phyloP scores from a whole-genome alignment of 768 basidiomycete genomes.

The Pulveroboletus sp. region DNA sequence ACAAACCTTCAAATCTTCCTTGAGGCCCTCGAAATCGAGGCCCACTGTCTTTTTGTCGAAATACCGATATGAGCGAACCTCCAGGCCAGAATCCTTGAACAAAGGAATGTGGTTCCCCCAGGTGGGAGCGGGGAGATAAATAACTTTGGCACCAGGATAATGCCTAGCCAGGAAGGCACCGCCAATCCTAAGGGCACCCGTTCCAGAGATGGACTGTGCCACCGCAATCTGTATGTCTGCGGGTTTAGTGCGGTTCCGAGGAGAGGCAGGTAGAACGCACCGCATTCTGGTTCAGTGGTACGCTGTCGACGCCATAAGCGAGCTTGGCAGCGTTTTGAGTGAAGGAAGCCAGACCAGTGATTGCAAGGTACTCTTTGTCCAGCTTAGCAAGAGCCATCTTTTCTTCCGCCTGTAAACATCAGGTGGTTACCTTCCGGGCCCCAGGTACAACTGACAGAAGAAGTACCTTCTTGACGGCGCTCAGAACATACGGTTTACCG shows the following conservation, averaged over 20 bases:
- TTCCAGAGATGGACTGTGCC: conserved; percentile 95
- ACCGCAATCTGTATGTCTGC: conserved; percentile 58
- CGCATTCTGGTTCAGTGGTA: conserved; percentile 63
- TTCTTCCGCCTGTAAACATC: conserved; percentile 63
- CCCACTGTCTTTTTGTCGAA: conserved; percentile 91
- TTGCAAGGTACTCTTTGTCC: conserved; percentile 97
- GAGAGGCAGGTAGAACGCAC: conserved; percentile 43
- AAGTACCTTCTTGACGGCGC: conserved; percentile 78
- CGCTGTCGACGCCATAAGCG: conserved; percentile 83
- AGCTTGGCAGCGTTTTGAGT: conserved; percentile 83
- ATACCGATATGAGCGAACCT: conserved; percentile 90
- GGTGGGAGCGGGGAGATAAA: conserved; percentile 90
- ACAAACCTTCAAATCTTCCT: conserved; percentile 76
- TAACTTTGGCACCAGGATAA: conserved; percentile 80
- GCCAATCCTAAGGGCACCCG: conserved; percentile 94
- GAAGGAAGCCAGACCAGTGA: conserved; percentile 85
- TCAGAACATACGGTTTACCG: conserved; percentile 93
- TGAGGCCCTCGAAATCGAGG: conserved; percentile 87
- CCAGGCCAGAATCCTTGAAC: conserved; percentile 91
- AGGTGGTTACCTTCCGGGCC: neutral
- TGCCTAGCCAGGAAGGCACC: conserved; percentile 87
- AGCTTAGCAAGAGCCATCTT: conserved; percentile 56
- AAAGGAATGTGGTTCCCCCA: conserved; percentile 98
- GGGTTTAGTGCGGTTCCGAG: neutral
- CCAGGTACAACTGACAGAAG: neutral